Evolutionary conservation across 2,329 filamentous ascomycete species (phyloP).

Genomic region (Beauveria caledonica): DNA sequence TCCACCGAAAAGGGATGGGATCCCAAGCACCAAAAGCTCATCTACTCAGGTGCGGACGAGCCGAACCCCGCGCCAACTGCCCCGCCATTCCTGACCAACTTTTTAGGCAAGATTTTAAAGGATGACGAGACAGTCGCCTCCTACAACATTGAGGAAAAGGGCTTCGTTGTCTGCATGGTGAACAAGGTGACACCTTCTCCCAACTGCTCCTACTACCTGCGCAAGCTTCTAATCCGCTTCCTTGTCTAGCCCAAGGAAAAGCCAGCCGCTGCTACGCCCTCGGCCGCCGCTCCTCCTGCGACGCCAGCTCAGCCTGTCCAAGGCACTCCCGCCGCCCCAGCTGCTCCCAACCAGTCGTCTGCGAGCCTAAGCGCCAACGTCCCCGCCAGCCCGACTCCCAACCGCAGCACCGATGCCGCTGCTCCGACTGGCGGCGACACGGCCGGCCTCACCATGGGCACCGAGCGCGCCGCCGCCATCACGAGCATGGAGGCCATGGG

Average conservation of each 20-base stretch:
- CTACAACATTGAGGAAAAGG: conserved; percentile 99
- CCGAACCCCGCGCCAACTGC: conserved; percentile 7
- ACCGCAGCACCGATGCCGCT: conserved; percentile 46
- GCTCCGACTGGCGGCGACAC: conserved; percentile 38
- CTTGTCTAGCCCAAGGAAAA: conserved; percentile 52
- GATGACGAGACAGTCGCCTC: conserved; percentile 95
- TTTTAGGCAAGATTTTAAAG: conserved; percentile 88
- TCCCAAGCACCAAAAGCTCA: conserved; percentile 82
- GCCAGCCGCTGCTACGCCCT: conserved; percentile 48
- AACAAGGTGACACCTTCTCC: conserved; percentile 64
- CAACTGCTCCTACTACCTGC: background rate
- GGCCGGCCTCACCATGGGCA: conserved; percentile 70
- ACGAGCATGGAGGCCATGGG: conserved; percentile 97
- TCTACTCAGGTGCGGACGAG: conserved; percentile 75
- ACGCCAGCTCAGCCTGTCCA: conserved; percentile 48
- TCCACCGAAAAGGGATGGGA: conserved; percentile 91
- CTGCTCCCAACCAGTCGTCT: conserved; percentile 29
- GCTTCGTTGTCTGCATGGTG: conserved; percentile 97
- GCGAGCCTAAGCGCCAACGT: conserved; percentile 38
- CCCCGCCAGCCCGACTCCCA: conserved; percentile 38
- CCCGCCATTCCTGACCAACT: conserved; percentile 7
- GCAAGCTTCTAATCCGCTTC: conserved; percentile 10
- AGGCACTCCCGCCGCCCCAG: conserved; percentile 52
- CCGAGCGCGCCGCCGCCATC: conserved; percentile 73
- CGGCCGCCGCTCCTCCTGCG: conserved; percentile 48